Conservation (phyloP, 345 rosid genomes). For the Lepidium sativum region DNA sequence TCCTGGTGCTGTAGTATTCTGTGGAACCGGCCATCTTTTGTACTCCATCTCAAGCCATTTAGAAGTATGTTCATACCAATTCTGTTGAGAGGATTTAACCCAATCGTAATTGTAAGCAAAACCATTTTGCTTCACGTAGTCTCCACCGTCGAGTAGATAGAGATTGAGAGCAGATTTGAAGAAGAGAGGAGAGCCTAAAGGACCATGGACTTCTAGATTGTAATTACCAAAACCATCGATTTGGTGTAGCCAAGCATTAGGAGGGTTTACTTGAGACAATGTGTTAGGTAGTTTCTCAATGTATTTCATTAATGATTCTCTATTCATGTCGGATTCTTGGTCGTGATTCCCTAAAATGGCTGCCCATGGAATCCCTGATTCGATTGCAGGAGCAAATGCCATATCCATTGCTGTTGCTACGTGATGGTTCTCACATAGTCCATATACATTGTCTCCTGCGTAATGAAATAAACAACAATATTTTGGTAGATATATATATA, state of each 20-base stretch:
- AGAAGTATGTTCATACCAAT: conserved; percentile 84
- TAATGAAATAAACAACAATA: not conserved
- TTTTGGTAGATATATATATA: too few relatives aligned
- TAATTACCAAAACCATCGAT: conserved; percentile 94
- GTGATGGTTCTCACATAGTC: conserved; percentile 47
- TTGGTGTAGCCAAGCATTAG: conserved; percentile 18
- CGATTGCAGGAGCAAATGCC: conserved; percentile 77
- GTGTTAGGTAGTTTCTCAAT: conserved; percentile 54
- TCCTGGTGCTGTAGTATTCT: conserved; percentile 70
- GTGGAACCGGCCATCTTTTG: conserved; percentile 45
- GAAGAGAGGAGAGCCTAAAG: conserved; percentile 51
- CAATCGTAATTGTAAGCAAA: conserved; percentile 43
- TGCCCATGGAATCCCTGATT: conserved; percentile 74
- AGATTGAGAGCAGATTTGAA: conserved; percentile 82
- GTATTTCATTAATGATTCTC: conserved; percentile 81
- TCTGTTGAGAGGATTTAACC: conserved; percentile 80
- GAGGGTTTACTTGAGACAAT: conserved; percentile 64
- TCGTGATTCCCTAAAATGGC: conserved; percentile 91
- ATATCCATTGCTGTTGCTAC: conserved; percentile 54
- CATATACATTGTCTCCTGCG: conserved; percentile 73
- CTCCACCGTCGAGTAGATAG: conserved; percentile 80
- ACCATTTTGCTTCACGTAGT: conserved; percentile 55
- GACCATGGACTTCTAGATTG: conserved; percentile 71
- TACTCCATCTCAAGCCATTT: conserved; percentile 54
- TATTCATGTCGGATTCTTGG: conserved; percentile 66